These are phyloP conservation scores for Aspergillus thermomutatus DNA, from an alignment of 2,329 filamentous ascomycete species.

Conservation along the genomic window DNA sequence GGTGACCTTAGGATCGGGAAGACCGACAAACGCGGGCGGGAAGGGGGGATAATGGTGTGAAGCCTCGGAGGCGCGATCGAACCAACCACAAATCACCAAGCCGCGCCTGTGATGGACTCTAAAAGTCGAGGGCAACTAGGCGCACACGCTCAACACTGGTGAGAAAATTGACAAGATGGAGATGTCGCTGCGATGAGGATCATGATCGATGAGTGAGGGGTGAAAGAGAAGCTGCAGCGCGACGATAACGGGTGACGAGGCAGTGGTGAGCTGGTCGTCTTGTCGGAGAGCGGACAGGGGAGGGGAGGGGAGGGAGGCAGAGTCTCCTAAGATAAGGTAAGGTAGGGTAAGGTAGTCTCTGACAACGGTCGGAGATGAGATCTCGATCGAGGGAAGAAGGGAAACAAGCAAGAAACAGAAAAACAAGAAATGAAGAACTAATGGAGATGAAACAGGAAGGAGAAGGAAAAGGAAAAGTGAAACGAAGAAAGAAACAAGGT, in stretches of 20 bases:
- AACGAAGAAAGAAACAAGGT: conserved; percentile 1
- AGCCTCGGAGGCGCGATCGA: conserved; percentile 20
- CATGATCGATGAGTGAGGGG: conserved; percentile 22
- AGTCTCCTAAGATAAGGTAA: not conserved
- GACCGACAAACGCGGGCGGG: conserved; percentile 22
- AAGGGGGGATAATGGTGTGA: conserved; percentile 7
- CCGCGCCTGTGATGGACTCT: conserved; percentile 4
- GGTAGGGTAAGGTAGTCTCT: not conserved
- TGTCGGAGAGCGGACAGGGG: not conserved
- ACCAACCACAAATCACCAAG: conserved; percentile 14
- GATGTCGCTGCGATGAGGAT: conserved; percentile 13
- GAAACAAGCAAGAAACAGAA: not conserved
- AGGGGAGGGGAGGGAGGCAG: not conserved
- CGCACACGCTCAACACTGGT: conserved; percentile 19
- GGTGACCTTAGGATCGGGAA: conserved; percentile 12
- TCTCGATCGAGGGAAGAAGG: not conserved
- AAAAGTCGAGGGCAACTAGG: not conserved
- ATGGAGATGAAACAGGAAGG: conserved; percentile 1
- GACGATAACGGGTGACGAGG: not conserved
- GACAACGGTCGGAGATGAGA: not conserved
- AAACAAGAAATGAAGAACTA: conserved; percentile 2
- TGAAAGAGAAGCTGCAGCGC: conserved; percentile 4
- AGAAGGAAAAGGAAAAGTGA: conserved; percentile 3
- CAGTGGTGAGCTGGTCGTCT: not conserved
- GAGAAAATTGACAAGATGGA: conserved; percentile 20